These are phyloP conservation scores for Microbotryum lychnidis-dioicae DNA, from an alignment of 1,284 basidiomycete genomes.

Conservation along the genomic window DNA sequence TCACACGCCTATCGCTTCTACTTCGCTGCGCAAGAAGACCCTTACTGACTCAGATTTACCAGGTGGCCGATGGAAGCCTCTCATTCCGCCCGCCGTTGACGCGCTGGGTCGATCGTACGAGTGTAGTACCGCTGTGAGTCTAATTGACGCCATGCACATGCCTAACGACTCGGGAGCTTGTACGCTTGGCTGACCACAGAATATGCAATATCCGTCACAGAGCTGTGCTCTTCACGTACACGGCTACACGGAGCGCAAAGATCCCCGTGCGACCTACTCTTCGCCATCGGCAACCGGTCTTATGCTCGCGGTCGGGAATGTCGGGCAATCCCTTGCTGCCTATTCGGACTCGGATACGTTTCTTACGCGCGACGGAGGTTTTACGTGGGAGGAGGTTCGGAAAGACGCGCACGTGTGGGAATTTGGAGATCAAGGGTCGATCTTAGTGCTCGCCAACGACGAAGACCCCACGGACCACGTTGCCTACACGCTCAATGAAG, in stretches of 20 bases:
- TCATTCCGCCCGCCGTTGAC: constrained; percentile 67
- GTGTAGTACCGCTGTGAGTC: constrained; percentile 65
- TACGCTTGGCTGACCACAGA: constrained; percentile 17
- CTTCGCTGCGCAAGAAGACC: constrained; percentile 46
- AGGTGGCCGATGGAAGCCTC: constrained; percentile 78
- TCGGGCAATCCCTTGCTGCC: constrained; percentile 69
- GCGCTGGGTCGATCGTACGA: constrained; percentile 66
- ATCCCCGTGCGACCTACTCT: constrained; percentile 83
- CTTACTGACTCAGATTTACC: not conserved
- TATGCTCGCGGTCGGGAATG: constrained; percentile 95
- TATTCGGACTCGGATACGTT: constrained; percentile 92
- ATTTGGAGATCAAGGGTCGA: constrained; percentile 91
- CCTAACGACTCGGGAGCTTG: no score
- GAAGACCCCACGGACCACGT: constrained; percentile 85
- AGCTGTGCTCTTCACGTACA: constrained; percentile 83
- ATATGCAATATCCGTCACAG: constrained; percentile 41
- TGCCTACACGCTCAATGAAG: constrained; percentile 82
- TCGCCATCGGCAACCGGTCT: constrained; percentile 85
- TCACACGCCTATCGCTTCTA: constrained; percentile 50
- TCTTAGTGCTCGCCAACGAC: constrained; percentile 89
- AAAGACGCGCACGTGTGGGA: constrained; percentile 98
- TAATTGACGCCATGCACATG: constrained; percentile 35
- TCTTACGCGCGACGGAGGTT: constrained; percentile 90
- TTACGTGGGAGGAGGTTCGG: constrained; percentile 96
- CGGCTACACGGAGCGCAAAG: constrained; percentile 86